Base-by-base conservation (phyloP, 1,284 basidiomycete genomes). In the Agaricales sp. region DNA sequence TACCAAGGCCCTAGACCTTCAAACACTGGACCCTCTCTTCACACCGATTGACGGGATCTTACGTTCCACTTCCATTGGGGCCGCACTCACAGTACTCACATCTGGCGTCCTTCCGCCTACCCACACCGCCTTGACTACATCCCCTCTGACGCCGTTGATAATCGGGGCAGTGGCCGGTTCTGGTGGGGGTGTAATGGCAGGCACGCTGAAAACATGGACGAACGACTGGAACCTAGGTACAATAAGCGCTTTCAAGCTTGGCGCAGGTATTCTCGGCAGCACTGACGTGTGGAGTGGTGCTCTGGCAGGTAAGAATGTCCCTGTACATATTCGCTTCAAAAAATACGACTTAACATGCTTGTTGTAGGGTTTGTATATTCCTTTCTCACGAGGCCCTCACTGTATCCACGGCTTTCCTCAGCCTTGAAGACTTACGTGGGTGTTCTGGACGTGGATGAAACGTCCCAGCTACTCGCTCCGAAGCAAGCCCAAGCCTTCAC, bases 261-360 rank as follows among this genome's bases (percentile, higher is more conserved):
- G 63, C 4, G 66, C 63, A 4, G 64, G 66, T 37, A 49, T 66
- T 48, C 62, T 62, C 51, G 64, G 60, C 11, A 69, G 67, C 2
- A 55, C 73, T 16, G 72, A 74, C 52, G 56, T 73, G 0, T 74
- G 72, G 73, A 71, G 66, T 49, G 73, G 73, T 22, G 64, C 69
- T 3, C 51, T 73, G 3, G 67, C 69, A 21, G 61, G 65, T 71
- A 43, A 53, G 67, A 8, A 43, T 11, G n/a, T 35, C 8, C 30
- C n/a, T n/a, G n/a, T n/a, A n/a, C n/a, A n/a, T n/a, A n/a, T n/a
- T n/a, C n/a, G n/a, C n/a, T n/a, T n/a, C n/a, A n/a, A n/a, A n/a
- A n/a, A n/a, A n/a, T n/a, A n/a, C n/a, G n/a, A n/a, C n/a, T n/a
- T n/a, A n/a, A 35, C 30, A n/a, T n/a, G 11, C 30, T 35, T 35